Evolutionary conservation across 1,284 basidiomycete species (phyloP), one percentile per base, ranked within the genome.

Genomic region (Ganoderma lucidum): DNA sequence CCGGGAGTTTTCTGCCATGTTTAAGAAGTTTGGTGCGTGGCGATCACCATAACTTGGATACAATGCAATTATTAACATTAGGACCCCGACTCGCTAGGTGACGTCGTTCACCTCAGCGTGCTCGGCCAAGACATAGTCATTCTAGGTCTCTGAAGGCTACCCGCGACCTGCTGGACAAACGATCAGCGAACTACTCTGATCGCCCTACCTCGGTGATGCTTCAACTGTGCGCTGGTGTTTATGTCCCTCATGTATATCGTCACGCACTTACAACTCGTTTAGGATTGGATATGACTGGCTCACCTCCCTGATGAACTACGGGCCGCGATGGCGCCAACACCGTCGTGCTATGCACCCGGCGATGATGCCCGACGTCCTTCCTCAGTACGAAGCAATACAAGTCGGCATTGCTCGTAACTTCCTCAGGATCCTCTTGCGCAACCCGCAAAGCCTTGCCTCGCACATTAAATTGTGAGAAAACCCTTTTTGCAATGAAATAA

Each of bases 131-230:
- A 87, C 37, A 78, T 91, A 53, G 80, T 92, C 60, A 73, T 93
- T 19, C 73, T 93, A 90, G 89, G 74, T 88, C 86, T 3, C 80
- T 82, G 12, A 80, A 86, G 72, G 75, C 81, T 19, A 88, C 89
- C 6, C 76, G 81, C 65, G 89, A 90, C 61, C 83, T 93, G 78
- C 83, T 93, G 56, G 89, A 91, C 76, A 90, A 88, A 78, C 88
- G 90, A 72, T 88, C 88, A 61, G 80, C 86, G 10, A 86, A 87
- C 53, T 92, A 92, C 77, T 92, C 91, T 4, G 88, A 91, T 74
- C 85, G 92, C 19, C 91, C 91, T 4, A 61, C 64, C 9, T 73
- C 72, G 2, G 66, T 69, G 15, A 73, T 73, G 72, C 63, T 73
- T 8, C 56, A 68, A 6, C 39, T 70, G 72, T 73, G 23, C 64